phyloP scores from a whole-genome alignment of 768 basidiomycete species.

The Trametes sanguinea region DNA sequence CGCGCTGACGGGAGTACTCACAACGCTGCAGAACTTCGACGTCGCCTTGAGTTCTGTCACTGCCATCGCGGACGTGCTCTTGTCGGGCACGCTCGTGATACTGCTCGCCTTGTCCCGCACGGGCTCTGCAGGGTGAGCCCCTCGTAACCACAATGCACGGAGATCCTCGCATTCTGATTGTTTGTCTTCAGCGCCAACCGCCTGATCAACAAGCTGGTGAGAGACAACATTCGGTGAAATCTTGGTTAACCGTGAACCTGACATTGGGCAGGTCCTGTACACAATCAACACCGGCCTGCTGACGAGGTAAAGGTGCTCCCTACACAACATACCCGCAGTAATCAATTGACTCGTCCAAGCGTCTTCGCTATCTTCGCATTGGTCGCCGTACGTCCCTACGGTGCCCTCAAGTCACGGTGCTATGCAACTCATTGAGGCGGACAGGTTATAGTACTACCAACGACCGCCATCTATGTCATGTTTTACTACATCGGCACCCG shows the following conservation, averaged over 20 bases:
- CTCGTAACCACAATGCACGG: too few species aligned
- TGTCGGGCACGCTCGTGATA: slow-evolving; percentile 12
- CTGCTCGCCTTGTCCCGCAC: slow-evolving; percentile 17
- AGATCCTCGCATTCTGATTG: not conserved
- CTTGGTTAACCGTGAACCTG: too few species aligned
- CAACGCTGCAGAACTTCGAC: slow-evolving; percentile 8
- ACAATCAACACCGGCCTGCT: slow-evolving; percentile 16
- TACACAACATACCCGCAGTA: not conserved
- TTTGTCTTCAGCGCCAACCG: slow-evolving; percentile 5
- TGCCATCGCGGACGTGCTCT: slow-evolving; percentile 12
- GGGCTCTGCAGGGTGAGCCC: slow-evolving; percentile 8
- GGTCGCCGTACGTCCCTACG: slow-evolving; percentile 1
- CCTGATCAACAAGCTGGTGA: slow-evolving; percentile 20
- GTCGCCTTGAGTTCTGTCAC: slow-evolving; percentile 13
- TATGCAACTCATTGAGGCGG: not conserved
- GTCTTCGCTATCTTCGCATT: slow-evolving; percentile 12
- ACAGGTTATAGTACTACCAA: slow-evolving; percentile 12
- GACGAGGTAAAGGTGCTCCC: slow-evolving; percentile 1
- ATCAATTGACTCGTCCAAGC: not conserved
- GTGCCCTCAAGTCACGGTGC: not conserved
- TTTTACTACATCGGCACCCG: slow-evolving; percentile 22
- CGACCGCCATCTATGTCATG: slow-evolving; percentile 16
- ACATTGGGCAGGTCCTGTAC: slow-evolving; percentile 7
- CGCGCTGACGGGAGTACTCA: not conserved
- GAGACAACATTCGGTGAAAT: not conserved